Conservation (phyloP, 2,329 filamentous ascomycete genomes). For the Ceratocystis lukuohia region DNA sequence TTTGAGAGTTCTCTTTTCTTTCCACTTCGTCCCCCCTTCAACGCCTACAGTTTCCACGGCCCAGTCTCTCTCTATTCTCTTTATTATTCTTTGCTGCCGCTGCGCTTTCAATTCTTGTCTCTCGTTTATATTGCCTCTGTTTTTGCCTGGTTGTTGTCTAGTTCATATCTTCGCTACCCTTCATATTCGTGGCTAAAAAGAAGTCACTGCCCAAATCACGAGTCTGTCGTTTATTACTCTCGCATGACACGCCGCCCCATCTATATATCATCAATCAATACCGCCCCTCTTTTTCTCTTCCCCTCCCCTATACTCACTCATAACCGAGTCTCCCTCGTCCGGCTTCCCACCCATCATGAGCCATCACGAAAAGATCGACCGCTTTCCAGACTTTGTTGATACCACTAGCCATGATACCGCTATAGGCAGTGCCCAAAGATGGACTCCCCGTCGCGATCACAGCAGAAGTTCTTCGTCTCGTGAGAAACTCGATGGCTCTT, state of each 20-base stretch:
- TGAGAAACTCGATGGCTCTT: background rate
- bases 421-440: slow-evolving; percentile 14
- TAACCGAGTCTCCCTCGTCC: background rate
- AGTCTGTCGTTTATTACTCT: no score
- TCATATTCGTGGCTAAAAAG: no score
- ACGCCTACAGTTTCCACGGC: background rate
- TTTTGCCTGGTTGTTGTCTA: background rate
- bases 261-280: no score
- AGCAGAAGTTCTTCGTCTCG: slow-evolving; percentile 24
- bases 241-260: no score
- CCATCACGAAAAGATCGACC: slow-evolving; percentile 34
- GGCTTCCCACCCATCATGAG: background rate
- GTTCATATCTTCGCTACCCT: no score
- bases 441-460: slow-evolving; percentile 18
- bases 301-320: background rate
- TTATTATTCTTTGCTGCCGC: background rate
- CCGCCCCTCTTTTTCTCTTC: background rate
- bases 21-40: background rate
- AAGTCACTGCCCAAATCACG: no score
- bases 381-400: slow-evolving; percentile 45
- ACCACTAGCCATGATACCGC: slow-evolving; percentile 14
- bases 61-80: background rate
- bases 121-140: background rate
- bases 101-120: slow-evolving; percentile 2
- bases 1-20: background rate